phyloP scores from a whole-genome alignment of 2,329 filamentous ascomycete genomes.

The Epichloe bromicola region DNA sequence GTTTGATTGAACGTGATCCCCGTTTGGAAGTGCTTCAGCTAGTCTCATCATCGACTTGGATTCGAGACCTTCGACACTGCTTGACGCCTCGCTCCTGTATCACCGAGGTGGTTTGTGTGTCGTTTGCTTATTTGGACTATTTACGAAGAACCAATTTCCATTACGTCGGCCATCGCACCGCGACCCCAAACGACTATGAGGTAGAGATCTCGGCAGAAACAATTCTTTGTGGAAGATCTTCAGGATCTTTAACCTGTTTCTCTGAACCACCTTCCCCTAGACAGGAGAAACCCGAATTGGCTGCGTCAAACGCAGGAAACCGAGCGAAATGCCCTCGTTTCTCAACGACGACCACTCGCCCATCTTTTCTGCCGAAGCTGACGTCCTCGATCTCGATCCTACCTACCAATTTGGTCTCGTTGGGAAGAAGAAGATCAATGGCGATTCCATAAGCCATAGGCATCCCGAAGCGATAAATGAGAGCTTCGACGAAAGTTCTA shows the following conservation, averaged over 20 bases:
- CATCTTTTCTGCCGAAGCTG: constrained; percentile 27
- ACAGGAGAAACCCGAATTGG: not conserved
- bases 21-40: not conserved
- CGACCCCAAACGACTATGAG: not conserved
- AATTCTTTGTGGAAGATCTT: not conserved
- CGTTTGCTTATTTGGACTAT: not conserved
- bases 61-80: not conserved
- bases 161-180: not conserved
- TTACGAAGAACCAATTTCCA: not conserved
- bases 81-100: not conserved
- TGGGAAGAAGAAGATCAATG: constrained; percentile 23
- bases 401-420: constrained; percentile 24
- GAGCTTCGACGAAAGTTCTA: constrained; percentile 41
- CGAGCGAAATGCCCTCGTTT: constrained; percentile 40
- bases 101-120: not conserved
- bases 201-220: not conserved
- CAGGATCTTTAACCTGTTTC: not conserved
- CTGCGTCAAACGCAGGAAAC: constrained; percentile 4
- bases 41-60: not conserved
- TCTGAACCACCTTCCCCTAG: not conserved
- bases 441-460: constrained; percentile 25
- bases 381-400: constrained; percentile 31
- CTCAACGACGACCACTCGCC: constrained; percentile 32
- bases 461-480: constrained; percentile 34
- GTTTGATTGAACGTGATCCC: not conserved